A percentile compares a stretch with the other conserved stretches of the same genome.
phyloP scores from a whole-genome alignment of 306 rosid species.

The Inga oerstediana region DNA sequence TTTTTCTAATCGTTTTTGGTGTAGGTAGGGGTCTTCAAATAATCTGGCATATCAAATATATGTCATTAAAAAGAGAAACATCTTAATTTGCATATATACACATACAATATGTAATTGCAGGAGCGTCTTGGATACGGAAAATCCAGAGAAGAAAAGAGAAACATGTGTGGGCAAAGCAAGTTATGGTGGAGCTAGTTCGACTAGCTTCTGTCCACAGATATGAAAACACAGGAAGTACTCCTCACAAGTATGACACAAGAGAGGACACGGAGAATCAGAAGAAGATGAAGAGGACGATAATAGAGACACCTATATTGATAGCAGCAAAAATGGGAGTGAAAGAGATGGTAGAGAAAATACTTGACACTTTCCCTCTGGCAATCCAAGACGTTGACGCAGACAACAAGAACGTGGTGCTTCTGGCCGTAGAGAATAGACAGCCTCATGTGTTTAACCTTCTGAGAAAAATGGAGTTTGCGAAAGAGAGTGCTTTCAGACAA shows the following conservation, averaged over 20 bases:
- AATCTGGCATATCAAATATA: neutral
- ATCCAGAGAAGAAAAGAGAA: constrained; percentile 47
- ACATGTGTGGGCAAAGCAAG: constrained; percentile 39
- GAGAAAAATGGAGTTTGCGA: constrained; percentile 11
- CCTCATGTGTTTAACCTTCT: constrained; percentile 41
- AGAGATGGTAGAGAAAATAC: constrained; percentile 46
- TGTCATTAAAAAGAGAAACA: neutral
- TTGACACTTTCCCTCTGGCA: constrained; percentile 42
- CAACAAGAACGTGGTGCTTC: constrained; percentile 47
- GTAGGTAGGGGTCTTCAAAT: constrained; percentile 31
- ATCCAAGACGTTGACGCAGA: constrained; percentile 44
- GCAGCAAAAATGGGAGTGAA: constrained; percentile 51
- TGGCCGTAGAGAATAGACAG: constrained; percentile 54
- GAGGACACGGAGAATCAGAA: neutral
- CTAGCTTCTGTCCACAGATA: constrained; percentile 28
- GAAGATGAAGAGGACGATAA: neutral
- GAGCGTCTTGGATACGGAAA: constrained; percentile 44
- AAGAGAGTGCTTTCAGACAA: constrained; percentile 44
- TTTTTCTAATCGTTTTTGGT: constrained; percentile 42
- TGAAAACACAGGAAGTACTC: constrained; percentile 9
- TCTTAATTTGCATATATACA: neutral
- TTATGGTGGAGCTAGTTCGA: constrained; percentile 40
- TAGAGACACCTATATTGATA: constrained; percentile 32
- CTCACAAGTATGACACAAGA: neutral
- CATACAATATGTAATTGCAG: constrained; percentile 3